Percentiles rank a stretch among this genome's conserved stretches.
phyloP scores from a whole-genome alignment of 371 early-diverging fungal species.

The Rhizopus microsporus region DNA sequence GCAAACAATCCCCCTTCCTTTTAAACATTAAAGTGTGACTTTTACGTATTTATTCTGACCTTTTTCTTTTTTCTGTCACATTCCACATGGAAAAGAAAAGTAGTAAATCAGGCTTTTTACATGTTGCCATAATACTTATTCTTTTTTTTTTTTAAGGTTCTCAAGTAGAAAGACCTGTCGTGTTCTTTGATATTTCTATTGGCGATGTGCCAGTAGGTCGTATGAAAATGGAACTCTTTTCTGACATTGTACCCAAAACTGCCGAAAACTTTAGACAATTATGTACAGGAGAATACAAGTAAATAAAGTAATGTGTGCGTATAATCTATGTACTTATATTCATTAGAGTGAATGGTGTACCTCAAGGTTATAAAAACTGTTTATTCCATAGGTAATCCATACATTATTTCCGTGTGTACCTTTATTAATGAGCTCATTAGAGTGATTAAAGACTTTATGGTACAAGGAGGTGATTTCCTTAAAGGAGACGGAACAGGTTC shows the following conservation, averaged over 20 bases:
- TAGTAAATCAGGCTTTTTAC: no score
- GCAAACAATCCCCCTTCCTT: no score
- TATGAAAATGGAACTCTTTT: conserved; percentile 95
- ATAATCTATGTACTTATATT: not conserved
- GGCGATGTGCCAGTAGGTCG: conserved; percentile 80
- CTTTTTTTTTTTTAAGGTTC: not conserved
- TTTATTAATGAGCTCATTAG: conserved; percentile 20
- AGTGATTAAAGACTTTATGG: conserved; percentile 97
- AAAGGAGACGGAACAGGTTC: conserved; percentile 96
- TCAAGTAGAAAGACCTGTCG: conserved; percentile 59
- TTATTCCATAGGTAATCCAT: conserved; percentile 82
- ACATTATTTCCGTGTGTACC: not conserved
- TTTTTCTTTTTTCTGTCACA: no score
- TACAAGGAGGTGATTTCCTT: conserved; percentile 98
- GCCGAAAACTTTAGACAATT: conserved; percentile 98
- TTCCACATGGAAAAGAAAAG: no score
- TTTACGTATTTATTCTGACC: no score
- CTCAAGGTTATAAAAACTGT: conserved; percentile 89
- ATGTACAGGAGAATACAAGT: conserved; percentile 92
- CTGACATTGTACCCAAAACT: conserved; percentile 94
- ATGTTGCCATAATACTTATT: no score
- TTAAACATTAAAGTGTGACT: no score
- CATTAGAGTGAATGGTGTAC: conserved; percentile 69
- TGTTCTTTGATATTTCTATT: conserved; percentile 79
- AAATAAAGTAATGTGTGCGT: conserved; percentile 7